Evolutionary conservation across 1,139 yeast genomes (phyloP), one percentile per base, ranked within the genome.

Genomic region (Yamadazyma epiphylla): DNA sequence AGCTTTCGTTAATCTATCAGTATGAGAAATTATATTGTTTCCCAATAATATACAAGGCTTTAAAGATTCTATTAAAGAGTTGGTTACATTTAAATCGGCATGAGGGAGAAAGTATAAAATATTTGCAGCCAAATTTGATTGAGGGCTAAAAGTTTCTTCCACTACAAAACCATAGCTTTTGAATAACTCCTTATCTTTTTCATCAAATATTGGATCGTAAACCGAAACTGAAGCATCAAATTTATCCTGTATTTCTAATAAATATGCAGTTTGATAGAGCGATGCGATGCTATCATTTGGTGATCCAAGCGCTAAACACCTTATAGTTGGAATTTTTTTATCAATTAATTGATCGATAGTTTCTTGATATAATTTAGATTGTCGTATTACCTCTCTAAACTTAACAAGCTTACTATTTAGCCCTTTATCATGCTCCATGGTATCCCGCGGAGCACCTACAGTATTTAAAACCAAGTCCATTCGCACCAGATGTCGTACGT

Each of bases 221-320:
- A 77, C 39, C 0, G 82, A 66, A 0, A 80, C 48, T 4, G 27
- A 14, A 1, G 32, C 50, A 0, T 42, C 23, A 3, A 60, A 45
- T 3, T 46, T 33, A 0, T 49, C 49, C 0, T 53, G 48, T 1
- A 82, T 30, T 17, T 68, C 61, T 6, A 57, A 37, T 14, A 82
- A 48, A 32, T 75, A 55, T 2, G 87, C 87, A 11, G 81, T 50
- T 50, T 84, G 94, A 48, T 70, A 80, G 30, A 76, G 57, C 1
- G 91, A 84, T 15, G 75, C 72, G 14, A 51, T 58, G 32, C 77
- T 74, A 8, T 68, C 70, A 8, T 70, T 50, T 4, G 87, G 85
- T 4, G 80, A 70, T 0, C 94, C 95, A 11, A 84, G 57, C 0
- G 94, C 95, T 21, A 84, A 54, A 46, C 94, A 84, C 45, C 88